Base-by-base conservation (phyloP, 371 early-diverging fungal species). In the Syncephalastrum racemosum region DNA sequence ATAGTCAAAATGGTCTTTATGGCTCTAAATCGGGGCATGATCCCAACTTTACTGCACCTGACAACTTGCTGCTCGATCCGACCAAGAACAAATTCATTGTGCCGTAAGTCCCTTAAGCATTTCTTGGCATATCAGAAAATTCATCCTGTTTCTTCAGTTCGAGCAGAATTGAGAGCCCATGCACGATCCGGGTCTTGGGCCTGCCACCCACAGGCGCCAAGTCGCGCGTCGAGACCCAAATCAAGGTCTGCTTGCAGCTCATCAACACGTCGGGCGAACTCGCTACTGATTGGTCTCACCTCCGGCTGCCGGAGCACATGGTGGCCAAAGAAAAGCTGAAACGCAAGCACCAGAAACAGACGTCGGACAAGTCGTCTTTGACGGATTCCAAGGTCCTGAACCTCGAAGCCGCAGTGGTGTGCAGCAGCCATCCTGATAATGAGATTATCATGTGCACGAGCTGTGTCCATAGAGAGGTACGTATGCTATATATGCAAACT, bases 201-300 rank as follows among this genome's bases (percentile, higher is more conserved):
- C 77, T 91, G 14, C 88, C 92, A 7, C 66, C 63, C 45, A 78
- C 81, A 27, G 88, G 89, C 23, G 92, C 90, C 8, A 88, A 89
- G 57, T 89, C 89, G 15, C 74, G 91, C 18, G 92, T 92, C 19
- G 91, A 92, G 60, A 92, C 92, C 25, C 92, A 91, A 63, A 89
- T 89, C 66, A 90, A 90, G 56, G 71, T 91, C 6, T 88, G 90
- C 36, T 58, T 92, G 50, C 89, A 89, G 53, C 67, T 92, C 12
- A 77, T 81, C 3, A 79, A 84, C 39, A 58, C 71, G 50, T 55
- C 66, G 31, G 89, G 88, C 24, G 85, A 86, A 53, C 76, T 82
- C 19, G 85, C 82, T 1, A 83, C 82, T 5, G 62, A 68, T 24
- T 91, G 88, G 87, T 76, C 89, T 13, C 88, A 88, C 56, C 58